These are phyloP conservation scores for Talaromyces ruber DNA, from an alignment of 495 filamentous ascomycete genomes.

Conservation along the genomic window DNA sequence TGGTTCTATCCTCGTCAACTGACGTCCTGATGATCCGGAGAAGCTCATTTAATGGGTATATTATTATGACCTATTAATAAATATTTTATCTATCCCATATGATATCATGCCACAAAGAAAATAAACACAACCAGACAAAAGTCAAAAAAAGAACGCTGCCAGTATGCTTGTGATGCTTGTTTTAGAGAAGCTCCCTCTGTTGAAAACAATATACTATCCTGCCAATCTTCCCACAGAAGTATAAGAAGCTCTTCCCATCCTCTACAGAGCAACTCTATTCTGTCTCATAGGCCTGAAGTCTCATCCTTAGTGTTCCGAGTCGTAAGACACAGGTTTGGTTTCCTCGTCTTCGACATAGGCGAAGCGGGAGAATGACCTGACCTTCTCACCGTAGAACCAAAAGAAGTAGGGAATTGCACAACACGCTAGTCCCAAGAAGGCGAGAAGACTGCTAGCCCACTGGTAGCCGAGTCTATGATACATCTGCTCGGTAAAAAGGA, in stretches of 20 bases:
- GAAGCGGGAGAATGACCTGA: slow-evolving; percentile 54
- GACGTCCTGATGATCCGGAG: neutral
- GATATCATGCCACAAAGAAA: neutral
- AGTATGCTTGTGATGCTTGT: neutral
- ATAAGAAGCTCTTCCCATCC: neutral
- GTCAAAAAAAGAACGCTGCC: neutral
- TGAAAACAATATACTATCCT: neutral
- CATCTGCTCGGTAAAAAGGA: slow-evolving; percentile 78
- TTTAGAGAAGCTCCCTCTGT: neutral
- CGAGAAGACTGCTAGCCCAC: slow-evolving; percentile 66
- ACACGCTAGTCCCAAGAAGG: slow-evolving; percentile 62
- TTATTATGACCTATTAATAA: neutral
- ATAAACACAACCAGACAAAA: neutral
- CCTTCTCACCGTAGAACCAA: slow-evolving; percentile 62
- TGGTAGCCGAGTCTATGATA: slow-evolving; percentile 61
- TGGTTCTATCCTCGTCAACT: neutral
- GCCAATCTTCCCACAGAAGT: neutral
- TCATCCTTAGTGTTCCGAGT: neutral
- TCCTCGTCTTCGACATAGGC: slow-evolving; percentile 54
- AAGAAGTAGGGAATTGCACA: slow-evolving; percentile 72
- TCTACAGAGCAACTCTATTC: neutral
- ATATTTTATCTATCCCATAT: neutral
- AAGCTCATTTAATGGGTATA: neutral
- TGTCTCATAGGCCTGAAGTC: neutral
- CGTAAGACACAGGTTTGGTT: neutral